These are phyloP conservation scores for Elsinoe fawcettii DNA, from an alignment of 2,329 filamentous ascomycete genomes.

Conservation along the genomic window DNA sequence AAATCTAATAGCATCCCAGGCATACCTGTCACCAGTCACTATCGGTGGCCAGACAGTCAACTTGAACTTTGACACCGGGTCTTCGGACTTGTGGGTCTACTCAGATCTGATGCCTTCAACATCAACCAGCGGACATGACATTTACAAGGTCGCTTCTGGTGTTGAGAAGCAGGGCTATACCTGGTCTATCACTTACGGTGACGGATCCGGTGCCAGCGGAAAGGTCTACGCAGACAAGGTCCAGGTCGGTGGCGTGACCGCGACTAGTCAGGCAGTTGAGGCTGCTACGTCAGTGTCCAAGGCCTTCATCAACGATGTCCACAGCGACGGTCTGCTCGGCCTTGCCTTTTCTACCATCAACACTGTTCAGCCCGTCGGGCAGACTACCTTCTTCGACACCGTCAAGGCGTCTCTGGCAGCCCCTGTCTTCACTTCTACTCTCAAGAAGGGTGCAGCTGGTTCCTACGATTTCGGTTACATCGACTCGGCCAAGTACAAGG, in stretches of 20 bases:
- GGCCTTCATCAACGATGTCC: slow-evolving; percentile 43
- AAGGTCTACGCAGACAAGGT: slow-evolving; percentile 61
- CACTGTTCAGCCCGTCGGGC: slow-evolving; percentile 43
- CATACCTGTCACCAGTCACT: slow-evolving; percentile 47
- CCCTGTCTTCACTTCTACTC: slow-evolving; percentile 51
- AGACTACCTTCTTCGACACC: slow-evolving; percentile 55
- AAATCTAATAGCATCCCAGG: neutral
- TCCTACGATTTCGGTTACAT: slow-evolving; percentile 54
- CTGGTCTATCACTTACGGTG: slow-evolving; percentile 59
- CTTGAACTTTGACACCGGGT: slow-evolving; percentile 65
- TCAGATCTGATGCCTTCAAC: slow-evolving; percentile 48
- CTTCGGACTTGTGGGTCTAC: slow-evolving; percentile 62
- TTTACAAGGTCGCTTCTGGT: slow-evolving; percentile 48
- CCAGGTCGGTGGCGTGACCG: slow-evolving; percentile 51
- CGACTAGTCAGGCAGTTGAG: slow-evolving; percentile 57
- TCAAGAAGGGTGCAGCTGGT: slow-evolving; percentile 47
- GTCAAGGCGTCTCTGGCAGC: slow-evolving; percentile 44
- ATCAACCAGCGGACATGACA: slow-evolving; percentile 46
- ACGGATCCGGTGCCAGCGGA: slow-evolving; percentile 55
- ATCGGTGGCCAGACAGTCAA: slow-evolving; percentile 57
- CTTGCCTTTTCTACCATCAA: slow-evolving; percentile 54
- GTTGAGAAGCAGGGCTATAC: slow-evolving; percentile 43
- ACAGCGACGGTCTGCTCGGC: slow-evolving; percentile 54
- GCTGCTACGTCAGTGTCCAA: slow-evolving; percentile 52
- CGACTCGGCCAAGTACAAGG: slow-evolving; percentile 51